Percentiles rank a stretch among this genome's conserved stretches.
Evolutionary conservation across 345 rosid genomes (phyloP).

Genomic region (Ceriops tagal): DNA sequence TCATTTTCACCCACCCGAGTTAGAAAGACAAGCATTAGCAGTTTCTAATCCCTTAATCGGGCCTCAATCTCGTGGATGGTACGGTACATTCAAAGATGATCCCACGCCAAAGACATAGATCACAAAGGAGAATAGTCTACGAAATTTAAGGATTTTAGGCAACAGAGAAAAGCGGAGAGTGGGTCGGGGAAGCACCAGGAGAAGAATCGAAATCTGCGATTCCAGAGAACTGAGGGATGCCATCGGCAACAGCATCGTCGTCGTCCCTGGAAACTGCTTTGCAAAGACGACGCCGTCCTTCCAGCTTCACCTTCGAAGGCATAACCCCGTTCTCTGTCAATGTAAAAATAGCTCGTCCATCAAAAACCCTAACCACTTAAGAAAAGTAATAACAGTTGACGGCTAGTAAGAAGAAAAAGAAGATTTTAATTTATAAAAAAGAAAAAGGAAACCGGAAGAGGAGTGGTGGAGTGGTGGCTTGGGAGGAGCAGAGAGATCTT

Average conservation of each 20-base stretch:
- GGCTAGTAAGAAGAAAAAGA: not conserved
- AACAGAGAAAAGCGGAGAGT: no score
- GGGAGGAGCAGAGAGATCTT: conserved; percentile 64
- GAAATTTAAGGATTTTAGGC: no score
- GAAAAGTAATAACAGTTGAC: no score
- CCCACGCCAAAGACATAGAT: no score
- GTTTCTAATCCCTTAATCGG: no score
- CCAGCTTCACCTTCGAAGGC: conserved; percentile 23
- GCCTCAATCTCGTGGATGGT: no score
- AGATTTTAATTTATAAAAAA: not conserved
- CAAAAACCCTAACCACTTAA: not conserved
- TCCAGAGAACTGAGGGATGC: conserved; percentile 33
- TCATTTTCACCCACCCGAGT: no score
- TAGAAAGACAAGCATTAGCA: no score
- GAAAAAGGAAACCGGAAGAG: conserved; percentile 28
- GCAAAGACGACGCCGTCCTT: conserved; percentile 29
- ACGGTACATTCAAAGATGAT: no score
- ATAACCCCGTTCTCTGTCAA: conserved; percentile 29
- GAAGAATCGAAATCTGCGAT: conserved; percentile 61
- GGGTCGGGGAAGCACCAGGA: conserved; percentile 22
- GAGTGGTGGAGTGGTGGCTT: conserved; percentile 24
- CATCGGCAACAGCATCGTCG: conserved; percentile 1
- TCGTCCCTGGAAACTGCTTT: not conserved
- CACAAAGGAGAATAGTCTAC: no score
- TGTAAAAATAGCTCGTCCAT: conserved; percentile 4